These are phyloP conservation scores for Penicillium sp. DNA, from an alignment of 2,329 filamentous ascomycete genomes.

Conservation along the genomic window DNA sequence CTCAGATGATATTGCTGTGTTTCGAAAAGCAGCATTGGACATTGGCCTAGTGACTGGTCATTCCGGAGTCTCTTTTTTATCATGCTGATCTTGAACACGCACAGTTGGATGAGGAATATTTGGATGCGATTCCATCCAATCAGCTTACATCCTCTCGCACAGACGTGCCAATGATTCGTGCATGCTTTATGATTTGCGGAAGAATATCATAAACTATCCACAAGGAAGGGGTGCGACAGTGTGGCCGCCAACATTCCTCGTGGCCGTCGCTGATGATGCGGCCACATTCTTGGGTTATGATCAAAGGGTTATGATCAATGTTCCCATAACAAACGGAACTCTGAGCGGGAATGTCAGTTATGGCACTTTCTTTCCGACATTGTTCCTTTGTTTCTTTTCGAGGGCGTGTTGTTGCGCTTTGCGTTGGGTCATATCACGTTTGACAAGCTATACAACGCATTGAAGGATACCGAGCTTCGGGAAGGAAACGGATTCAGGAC, in stretches of 20 bases:
- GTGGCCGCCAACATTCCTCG: conserved; percentile 32
- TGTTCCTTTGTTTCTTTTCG: conserved; percentile 8
- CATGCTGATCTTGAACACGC: neutral
- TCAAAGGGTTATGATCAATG: conserved; percentile 16
- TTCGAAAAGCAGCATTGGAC: neutral
- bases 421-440: neutral
- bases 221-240: conserved; percentile 11
- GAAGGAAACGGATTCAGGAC: neutral
- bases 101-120: neutral
- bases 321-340: conserved; percentile 33
- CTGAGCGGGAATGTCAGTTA: conserved; percentile 11
- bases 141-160: neutral
- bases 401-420: conserved; percentile 2
- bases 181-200: neutral
- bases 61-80: neutral
- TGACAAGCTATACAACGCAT: neutral
- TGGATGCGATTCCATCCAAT: conserved; percentile 6
- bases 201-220: neutral
- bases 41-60: neutral
- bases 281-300: conserved; percentile 30
- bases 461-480: neutral
- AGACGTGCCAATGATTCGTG: neutral
- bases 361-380: neutral
- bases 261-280: conserved; percentile 26
- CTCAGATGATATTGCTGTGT: neutral